A percentile compares a stretch with the other conserved stretches of the same genome.
phyloP scores from a whole-genome alignment of 2,329 filamentous ascomycete genomes.

The Aspergillus tanneri region DNA sequence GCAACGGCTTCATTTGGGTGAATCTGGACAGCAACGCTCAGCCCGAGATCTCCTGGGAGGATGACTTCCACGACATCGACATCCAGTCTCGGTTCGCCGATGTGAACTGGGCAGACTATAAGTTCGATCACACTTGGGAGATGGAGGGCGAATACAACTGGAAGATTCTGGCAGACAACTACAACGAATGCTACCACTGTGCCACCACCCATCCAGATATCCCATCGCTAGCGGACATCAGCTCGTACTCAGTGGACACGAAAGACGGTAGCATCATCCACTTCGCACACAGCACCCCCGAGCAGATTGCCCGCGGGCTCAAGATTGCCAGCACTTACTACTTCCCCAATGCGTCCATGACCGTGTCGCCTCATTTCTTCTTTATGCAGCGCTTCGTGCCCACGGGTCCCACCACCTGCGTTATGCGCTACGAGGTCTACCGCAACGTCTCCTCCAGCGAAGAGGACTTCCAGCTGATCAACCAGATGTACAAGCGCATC shows the following conservation, averaged over 20 bases:
- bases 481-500: conserved; percentile 61
- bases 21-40: conserved; percentile 52
- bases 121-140: conserved; percentile 59
- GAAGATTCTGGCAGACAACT: conserved; percentile 63
- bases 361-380: conserved; percentile 53
- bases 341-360: conserved; percentile 37
- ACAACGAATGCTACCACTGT: conserved; percentile 50
- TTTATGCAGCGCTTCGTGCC: conserved; percentile 65
- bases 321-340: conserved; percentile 35
- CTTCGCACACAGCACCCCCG: conserved; percentile 44
- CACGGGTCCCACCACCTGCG: conserved; percentile 49
- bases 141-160: conserved; percentile 60
- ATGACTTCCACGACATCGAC: conserved; percentile 53
- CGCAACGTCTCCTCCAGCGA: conserved; percentile 59
- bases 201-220: conserved; percentile 24
- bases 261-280: conserved; percentile 53
- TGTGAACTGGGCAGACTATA: conserved; percentile 55
- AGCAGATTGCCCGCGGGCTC: conserved; percentile 51
- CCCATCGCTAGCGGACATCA: conserved; percentile 51
- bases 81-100: conserved; percentile 46
- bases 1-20: conserved; percentile 58
- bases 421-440: conserved; percentile 64
- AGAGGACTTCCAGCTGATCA: conserved; percentile 58
- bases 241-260: conserved; percentile 53
- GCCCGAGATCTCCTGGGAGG: conserved; percentile 53